These are phyloP conservation scores for Malassezia obtusa DNA, from an alignment of 1,284 basidiomycete species.

Conservation along the genomic window DNA sequence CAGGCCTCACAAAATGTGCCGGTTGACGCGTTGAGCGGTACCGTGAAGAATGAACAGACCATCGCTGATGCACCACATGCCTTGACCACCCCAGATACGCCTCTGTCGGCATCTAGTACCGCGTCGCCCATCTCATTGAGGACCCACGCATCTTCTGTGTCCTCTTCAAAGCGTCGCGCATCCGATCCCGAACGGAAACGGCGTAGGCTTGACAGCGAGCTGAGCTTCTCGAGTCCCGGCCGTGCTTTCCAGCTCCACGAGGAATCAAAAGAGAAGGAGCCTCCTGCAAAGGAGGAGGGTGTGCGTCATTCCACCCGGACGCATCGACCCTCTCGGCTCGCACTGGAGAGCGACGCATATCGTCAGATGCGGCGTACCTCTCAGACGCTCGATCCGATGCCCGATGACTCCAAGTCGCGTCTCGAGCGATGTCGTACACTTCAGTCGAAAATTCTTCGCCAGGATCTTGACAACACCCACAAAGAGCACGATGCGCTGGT, in stretches of 20 bases:
- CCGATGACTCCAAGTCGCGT: background rate
- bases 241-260: conserved; percentile 27
- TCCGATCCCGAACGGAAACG: conserved; percentile 17
- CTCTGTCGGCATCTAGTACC: too few species aligned
- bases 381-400: conserved; percentile 1
- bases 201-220: conserved; percentile 30
- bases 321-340: conserved; percentile 2
- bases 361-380: conserved; percentile 11
- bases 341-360: conserved; percentile 7
- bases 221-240: conserved; percentile 40
- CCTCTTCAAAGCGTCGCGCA: background rate
- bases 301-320: conserved; percentile 10
- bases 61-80: too few species aligned
- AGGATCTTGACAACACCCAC: conserved; percentile 27
- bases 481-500: conserved; percentile 34
- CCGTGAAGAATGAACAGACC: too few species aligned
- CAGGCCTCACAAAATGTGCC: too few species aligned
- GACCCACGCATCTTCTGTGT: too few species aligned
- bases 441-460: conserved; percentile 17
- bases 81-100: too few species aligned
- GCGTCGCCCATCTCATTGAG: too few species aligned
- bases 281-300: background rate
- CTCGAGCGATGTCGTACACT: conserved; percentile 16
- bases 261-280: conserved; percentile 5
- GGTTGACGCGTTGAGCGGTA: too few species aligned